Percentiles rank a stretch among this genome's conserved stretches.
Evolutionary conservation across 2,329 filamentous ascomycete species (phyloP).

Genomic region (Aspergillus eucalypticola): DNA sequence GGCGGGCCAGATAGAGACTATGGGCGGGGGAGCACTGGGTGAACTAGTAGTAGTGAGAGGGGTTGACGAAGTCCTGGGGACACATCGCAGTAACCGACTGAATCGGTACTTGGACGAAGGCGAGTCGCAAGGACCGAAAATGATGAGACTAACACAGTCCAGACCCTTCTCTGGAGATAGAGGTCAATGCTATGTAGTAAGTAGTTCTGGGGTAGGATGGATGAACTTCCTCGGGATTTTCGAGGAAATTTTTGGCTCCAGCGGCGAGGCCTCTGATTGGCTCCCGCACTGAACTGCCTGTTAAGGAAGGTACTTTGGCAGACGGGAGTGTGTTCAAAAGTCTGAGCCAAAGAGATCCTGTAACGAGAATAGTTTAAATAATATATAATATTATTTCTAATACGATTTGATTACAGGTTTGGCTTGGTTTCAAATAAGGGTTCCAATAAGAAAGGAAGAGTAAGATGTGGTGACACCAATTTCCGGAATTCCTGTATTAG

Average conservation of each 20-base stretch:
- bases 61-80: background rate
- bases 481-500: no score
- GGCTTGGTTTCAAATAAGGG: no score
- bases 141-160: background rate
- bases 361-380: no score
- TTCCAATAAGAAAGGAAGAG: no score
- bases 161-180: background rate
- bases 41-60: background rate
- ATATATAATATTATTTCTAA: no score
- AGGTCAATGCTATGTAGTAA: background rate
- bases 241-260: background rate
- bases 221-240: background rate
- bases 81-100: background rate
- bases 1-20: background rate
- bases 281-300: slow-evolving; percentile 1
- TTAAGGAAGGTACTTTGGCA: background rate
- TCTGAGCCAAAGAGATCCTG: no score
- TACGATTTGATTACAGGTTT: no score
- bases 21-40: slow-evolving; percentile 5
- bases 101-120: background rate
- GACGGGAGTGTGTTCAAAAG: no score
- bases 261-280: slow-evolving; percentile 4
- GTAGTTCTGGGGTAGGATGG: background rate
- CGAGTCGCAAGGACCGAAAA: background rate
- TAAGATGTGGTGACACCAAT: no score